These are phyloP conservation scores for Hypoxylon lenormandii DNA, from an alignment of 495 filamentous ascomycete genomes.

Conservation along the genomic window DNA sequence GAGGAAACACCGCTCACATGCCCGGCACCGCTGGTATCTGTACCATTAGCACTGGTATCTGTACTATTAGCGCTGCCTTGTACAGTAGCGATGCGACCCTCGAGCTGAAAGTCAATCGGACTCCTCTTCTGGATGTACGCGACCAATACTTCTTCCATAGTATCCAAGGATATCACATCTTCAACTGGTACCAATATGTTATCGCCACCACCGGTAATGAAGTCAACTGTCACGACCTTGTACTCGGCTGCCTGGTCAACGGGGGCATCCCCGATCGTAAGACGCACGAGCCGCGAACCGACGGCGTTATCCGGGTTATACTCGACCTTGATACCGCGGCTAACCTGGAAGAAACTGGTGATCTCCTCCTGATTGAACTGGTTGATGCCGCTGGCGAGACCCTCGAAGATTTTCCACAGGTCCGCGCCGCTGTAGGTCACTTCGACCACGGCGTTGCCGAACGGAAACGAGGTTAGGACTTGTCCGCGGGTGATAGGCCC, in stretches of 20 bases:
- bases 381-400: slow-evolving; percentile 60
- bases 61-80: slow-evolving; percentile 27
- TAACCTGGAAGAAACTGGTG: slow-evolving; percentile 66
- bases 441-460: slow-evolving; percentile 67
- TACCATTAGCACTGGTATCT: not conserved
- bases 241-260: slow-evolving; percentile 58
- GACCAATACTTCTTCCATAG: slow-evolving; percentile 64
- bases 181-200: slow-evolving; percentile 60
- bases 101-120: slow-evolving; percentile 62
- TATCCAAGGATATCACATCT: slow-evolving; percentile 59
- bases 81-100: slow-evolving; percentile 61
- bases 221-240: slow-evolving; percentile 66
- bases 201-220: slow-evolving; percentile 67
- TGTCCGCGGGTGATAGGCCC: slow-evolving; percentile 66
- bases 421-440: slow-evolving; percentile 57
- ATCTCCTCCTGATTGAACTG: slow-evolving; percentile 60
- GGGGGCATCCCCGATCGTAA: slow-evolving; percentile 56
- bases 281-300: slow-evolving; percentile 55
- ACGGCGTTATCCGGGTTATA: slow-evolving; percentile 57
- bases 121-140: slow-evolving; percentile 58
- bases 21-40: slow-evolving; percentile 4
- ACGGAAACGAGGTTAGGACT: slow-evolving; percentile 68
- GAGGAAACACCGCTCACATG: slow-evolving; percentile 7
- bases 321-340: slow-evolving; percentile 58
- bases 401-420: slow-evolving; percentile 65